These are phyloP conservation scores for Penicillium sp. DNA, from an alignment of 2,329 filamentous ascomycete species.

Conservation along the genomic window DNA sequence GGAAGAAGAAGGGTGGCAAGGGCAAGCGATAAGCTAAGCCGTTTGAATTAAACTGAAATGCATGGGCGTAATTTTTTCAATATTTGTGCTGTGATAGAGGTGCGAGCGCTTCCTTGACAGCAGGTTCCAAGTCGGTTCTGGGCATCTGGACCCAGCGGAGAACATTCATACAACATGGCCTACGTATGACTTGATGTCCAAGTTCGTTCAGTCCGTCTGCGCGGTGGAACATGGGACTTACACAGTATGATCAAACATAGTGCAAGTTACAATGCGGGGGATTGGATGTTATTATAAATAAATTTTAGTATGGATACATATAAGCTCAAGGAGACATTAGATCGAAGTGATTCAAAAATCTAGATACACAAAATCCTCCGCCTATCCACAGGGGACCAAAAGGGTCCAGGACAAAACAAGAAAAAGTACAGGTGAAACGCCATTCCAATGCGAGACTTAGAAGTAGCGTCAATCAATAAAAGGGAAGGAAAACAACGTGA, in stretches of 20 bases:
- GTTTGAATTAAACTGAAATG: neutral
- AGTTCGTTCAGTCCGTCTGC: too few species aligned
- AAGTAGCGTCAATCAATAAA: slow-evolving; percentile 33
- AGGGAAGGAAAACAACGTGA: slow-evolving; percentile 24
- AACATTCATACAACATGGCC: too few species aligned
- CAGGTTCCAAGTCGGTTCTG: too few species aligned
- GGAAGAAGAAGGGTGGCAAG: slow-evolving; percentile 69
- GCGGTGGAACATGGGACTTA: too few species aligned
- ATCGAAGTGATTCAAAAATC: slow-evolving; percentile 20
- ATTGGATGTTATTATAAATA: neutral
- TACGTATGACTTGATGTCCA: too few species aligned
- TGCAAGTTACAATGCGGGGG: too few species aligned
- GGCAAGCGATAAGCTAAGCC: slow-evolving; percentile 62
- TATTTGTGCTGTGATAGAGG: too few species aligned
- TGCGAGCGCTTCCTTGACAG: too few species aligned
- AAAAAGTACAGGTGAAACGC: slow-evolving; percentile 26
- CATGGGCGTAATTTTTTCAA: neutral
- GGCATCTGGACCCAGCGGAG: too few species aligned
- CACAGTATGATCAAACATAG: too few species aligned
- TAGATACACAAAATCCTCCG: slow-evolving; percentile 27
- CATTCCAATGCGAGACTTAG: slow-evolving; percentile 36
- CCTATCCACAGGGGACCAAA: slow-evolving; percentile 21
- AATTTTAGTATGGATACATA: neutral
- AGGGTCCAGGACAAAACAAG: slow-evolving; percentile 15
- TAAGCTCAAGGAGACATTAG: slow-evolving; percentile 9